Base-by-base conservation (phyloP, 352 stramenopile species). In the Elongisporangium prolatum region DNA sequence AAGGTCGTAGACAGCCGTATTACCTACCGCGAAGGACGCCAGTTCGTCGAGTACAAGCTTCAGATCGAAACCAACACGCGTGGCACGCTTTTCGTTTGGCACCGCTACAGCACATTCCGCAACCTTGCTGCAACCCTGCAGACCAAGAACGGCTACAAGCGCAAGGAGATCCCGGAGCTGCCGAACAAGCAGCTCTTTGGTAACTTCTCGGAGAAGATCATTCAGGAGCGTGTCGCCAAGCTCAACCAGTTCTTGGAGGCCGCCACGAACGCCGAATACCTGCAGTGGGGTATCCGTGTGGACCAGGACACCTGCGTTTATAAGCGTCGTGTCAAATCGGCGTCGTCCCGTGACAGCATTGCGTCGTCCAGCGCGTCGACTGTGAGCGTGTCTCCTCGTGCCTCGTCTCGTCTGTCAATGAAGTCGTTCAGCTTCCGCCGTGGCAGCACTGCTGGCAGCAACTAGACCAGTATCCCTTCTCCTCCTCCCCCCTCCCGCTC, bases 31-130 rank as follows among this genome's bases (percentile, higher is more conserved):
- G 75, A 89, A 65, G 77, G 80, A 3, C 80, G 77, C 1, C 77
- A 89, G 56, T 86, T 87, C 59, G 80, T 89, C 53, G 80, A 89
- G 72, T 89, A 86, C 69, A 87, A 87, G 59, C 62, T 89, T 18
- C 77, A 87, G 58, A 87, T 89, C 57, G 77, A 89, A 65, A 88
- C 80, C 0, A 84, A 88, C 61, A 88, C 69, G 11, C 80, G 77
- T 24, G 80, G 80, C 18, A 88, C 77, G 3, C 48, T 89, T 52
- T 85, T 80, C 47, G 75, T 89, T 61, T 89, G 80, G 80, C 80
- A 89, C 57, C 80, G 80, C 14, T 89, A 89, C 75, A 86, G 75
- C 54, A 89, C 80, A 50, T 89, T 89, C 74, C 77, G 77, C n/a
- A 89, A 89, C 68, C 40, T 89, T 24, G 80, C 80, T 9, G 78